Evolutionary conservation across 2,329 filamentous ascomycete species (phyloP), one percentile per base, ranked within the genome.

Genomic region (Knoxdaviesia capensis): DNA sequence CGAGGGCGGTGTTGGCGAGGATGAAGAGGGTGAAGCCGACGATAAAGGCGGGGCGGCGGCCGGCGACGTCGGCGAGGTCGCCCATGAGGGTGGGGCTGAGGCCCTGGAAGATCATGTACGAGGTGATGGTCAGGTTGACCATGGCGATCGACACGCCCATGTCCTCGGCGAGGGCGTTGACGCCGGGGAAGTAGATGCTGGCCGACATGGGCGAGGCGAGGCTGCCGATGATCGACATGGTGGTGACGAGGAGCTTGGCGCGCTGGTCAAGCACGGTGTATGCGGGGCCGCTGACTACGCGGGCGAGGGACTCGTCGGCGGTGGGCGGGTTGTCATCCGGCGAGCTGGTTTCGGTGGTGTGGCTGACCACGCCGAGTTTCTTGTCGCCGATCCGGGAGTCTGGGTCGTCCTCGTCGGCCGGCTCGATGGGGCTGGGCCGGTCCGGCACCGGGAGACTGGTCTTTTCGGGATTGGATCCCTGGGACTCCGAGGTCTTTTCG

Each of bases 31-130:
- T 50, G 46, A 73, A 74, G 46, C 63, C 66, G 30, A 68, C 43
- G 1, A 73, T 48, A 47, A 71, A 75, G 1, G 66, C 66, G 0
- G 69, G 69, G 5, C 71, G 58, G 34, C 71, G 59, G 2, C 73
- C 71, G 2, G 60, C 57, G 3, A 53, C 61, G 49, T 77, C 74
- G 1, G 71, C 68, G 33, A 77, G 54, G 4, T 65, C 65, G 1
- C 69, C 71, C 35, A 74, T 56, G 44, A 76, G 64, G 48, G 66
- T 66, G 29, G 74, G 74, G 1, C 67, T 63, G 8, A 78, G 54
- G 20, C 68, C 74, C 56, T 77, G 74, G 34, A 77, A 66, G 40
- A 77, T 64, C 65, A 71, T 66, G 49, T 71, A 72, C 1, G 65
- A 67, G 2, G 68, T 71, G 36, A 71, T 54, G 6, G 65, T 69